Evolutionary conservation across 2,329 filamentous ascomycete species (phyloP).

Genomic region (Fusarium burgessii): DNA sequence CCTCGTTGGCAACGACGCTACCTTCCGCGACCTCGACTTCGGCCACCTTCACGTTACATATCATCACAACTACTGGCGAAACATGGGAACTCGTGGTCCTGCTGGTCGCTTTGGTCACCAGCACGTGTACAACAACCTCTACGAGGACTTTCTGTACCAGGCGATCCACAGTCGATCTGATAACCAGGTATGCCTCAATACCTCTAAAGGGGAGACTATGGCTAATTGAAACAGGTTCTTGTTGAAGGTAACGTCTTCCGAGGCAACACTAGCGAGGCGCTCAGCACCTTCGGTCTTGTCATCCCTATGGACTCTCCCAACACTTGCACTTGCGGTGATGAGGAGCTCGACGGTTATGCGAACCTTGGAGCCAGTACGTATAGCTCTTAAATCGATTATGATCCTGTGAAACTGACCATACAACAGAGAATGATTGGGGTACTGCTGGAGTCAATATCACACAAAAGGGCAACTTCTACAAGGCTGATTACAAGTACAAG

Average conservation of each 20-base stretch:
- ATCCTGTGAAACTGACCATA: slow-evolving; percentile 31
- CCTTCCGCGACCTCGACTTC: slow-evolving; percentile 55
- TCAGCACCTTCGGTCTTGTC: slow-evolving; percentile 66
- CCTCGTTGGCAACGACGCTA: slow-evolving; percentile 56
- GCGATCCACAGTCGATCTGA: slow-evolving; percentile 62
- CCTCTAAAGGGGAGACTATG: accelerated
- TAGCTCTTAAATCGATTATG: slow-evolving; percentile 21
- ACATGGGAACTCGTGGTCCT: slow-evolving; percentile 60
- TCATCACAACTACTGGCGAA: slow-evolving; percentile 63
- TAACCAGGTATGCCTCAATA: slow-evolving; percentile 47
- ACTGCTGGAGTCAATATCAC: slow-evolving; percentile 63
- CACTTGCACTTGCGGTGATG: slow-evolving; percentile 64
- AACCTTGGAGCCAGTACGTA: slow-evolving; percentile 64
- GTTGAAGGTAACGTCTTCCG: slow-evolving; percentile 63
- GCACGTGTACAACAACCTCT: slow-evolving; percentile 63
- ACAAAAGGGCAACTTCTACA: slow-evolving; percentile 61
- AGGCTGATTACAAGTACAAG: slow-evolving; percentile 61
- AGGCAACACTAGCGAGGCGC: slow-evolving; percentile 60
- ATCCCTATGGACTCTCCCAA: slow-evolving; percentile 68
- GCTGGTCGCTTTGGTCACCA: slow-evolving; percentile 63
- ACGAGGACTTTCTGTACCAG: slow-evolving; percentile 60
- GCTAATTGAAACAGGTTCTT: slow-evolving; percentile 51
- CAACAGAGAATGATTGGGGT: slow-evolving; percentile 60
- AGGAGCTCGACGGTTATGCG: slow-evolving; percentile 65
- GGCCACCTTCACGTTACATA: slow-evolving; percentile 62